Percentiles rank a stretch among this genome's conserved stretches.
phyloP scores from a whole-genome alignment of 1,284 basidiomycete genomes.

The Trametes sp. region DNA sequence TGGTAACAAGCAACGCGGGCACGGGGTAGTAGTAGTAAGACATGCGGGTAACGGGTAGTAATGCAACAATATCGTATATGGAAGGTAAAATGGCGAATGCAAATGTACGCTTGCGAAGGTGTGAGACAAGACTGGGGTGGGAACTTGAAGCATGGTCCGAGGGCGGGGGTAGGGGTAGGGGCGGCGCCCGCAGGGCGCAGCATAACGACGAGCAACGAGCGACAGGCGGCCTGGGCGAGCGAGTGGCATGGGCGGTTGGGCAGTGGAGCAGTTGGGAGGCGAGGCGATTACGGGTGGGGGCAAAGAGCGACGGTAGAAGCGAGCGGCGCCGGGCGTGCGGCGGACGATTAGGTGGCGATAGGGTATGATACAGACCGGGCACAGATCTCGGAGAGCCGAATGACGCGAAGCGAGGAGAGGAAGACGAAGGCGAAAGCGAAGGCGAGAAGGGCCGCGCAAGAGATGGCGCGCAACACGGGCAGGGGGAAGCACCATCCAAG shows the following conservation, averaged over 20 bases:
- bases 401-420: neutral
- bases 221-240: constrained; percentile 21
- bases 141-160: neutral
- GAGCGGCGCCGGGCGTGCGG: constrained; percentile 10
- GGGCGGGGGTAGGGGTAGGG: too few relatives aligned
- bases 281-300: constrained; percentile 4
- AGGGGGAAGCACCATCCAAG: constrained; percentile 20
- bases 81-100: constrained; percentile 3
- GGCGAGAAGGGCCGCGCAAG: neutral
- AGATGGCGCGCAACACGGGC: constrained; percentile 10
- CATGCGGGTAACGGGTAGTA: constrained; percentile 16
- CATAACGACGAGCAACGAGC: constrained; percentile 21
- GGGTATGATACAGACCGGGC: constrained; percentile 16
- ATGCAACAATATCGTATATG: constrained; percentile 25
- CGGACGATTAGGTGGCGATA: constrained; percentile 20
- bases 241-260: constrained; percentile 10
- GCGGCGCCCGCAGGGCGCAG: too few relatives aligned
- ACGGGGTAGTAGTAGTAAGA: constrained; percentile 9
- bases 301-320: constrained; percentile 17
- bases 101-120: constrained; percentile 10
- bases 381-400: constrained; percentile 4
- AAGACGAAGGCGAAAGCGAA: constrained; percentile 1
- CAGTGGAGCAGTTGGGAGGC: neutral
- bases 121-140: constrained; percentile 7
- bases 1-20: constrained; percentile 11